Percentiles rank a stretch among this genome's conserved stretches.
These are phyloP conservation scores for Xylariaceae sp. DNA, from an alignment of 2,329 filamentous ascomycete species.

Conservation along the genomic window DNA sequence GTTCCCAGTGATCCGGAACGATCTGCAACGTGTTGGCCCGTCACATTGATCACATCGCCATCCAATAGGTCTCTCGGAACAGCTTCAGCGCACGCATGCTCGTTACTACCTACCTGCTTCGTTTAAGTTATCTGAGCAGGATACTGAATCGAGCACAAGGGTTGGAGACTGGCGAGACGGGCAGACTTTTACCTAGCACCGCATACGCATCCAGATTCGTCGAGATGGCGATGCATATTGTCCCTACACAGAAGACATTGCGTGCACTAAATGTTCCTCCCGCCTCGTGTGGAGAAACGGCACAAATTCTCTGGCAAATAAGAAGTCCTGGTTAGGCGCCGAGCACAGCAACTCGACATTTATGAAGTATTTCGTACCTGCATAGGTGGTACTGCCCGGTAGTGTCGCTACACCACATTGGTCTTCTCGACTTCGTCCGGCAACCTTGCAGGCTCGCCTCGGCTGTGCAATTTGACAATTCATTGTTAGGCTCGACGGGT, in stretches of 20 bases:
- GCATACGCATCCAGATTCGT: constrained; percentile 14
- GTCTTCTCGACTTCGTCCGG: background rate
- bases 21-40: background rate
- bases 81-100: background rate
- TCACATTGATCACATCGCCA: background rate
- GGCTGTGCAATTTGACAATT: background rate
- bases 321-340: constrained; percentile 18
- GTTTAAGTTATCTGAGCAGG: background rate
- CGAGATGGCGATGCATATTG: background rate
- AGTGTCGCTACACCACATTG: background rate
- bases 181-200: background rate
- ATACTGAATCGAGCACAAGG: constrained; percentile 3
- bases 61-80: background rate
- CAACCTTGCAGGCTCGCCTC: background rate
- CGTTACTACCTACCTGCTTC: background rate
- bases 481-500: background rate
- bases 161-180: background rate
- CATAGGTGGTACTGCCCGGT: background rate
- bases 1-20: background rate
- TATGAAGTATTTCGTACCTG: background rate
- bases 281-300: constrained; percentile 11
- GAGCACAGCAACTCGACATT: background rate
- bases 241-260: background rate
- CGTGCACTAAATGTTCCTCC: background rate
- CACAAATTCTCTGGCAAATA: constrained; percentile 16